phyloP scores from a whole-genome alignment of 441 rosid genomes.

The Corymbia calophylla region DNA sequence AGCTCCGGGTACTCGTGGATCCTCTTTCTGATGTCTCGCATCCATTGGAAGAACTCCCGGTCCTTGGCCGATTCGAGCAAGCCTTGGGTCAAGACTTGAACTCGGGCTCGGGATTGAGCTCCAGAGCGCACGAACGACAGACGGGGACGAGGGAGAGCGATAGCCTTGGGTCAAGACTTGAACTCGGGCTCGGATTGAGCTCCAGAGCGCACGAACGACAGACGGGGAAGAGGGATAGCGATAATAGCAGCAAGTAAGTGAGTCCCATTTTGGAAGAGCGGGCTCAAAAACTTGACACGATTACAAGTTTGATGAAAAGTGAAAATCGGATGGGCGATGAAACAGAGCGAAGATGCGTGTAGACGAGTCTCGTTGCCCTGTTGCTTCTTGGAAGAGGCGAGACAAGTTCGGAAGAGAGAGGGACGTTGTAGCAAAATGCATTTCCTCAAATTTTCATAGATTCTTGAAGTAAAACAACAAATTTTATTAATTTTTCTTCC shows the following conservation, averaged over 20 bases:
- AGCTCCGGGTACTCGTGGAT: slow-evolving; percentile 72
- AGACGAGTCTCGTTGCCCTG: too few relatives aligned
- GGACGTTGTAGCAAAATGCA: too few relatives aligned
- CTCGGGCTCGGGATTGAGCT: not conserved
- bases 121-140: not conserved
- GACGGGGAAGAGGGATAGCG: too few relatives aligned
- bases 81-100: slow-evolving; percentile 18
- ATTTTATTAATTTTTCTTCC: not conserved
- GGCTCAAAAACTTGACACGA: not conserved
- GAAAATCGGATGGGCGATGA: not conserved
- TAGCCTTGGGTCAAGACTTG: too few relatives aligned
- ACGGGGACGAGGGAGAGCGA: not conserved
- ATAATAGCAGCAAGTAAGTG: not conserved
- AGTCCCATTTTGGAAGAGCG: not conserved
- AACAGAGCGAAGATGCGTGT: not conserved
- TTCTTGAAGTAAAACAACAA: not conserved
- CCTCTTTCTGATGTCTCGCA: slow-evolving; percentile 48
- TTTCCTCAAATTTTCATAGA: too few relatives aligned
- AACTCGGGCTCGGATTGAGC: too few relatives aligned
- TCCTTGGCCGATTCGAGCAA: slow-evolving; percentile 40
- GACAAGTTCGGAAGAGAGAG: too few relatives aligned
- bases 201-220: too few relatives aligned
- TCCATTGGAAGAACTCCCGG: slow-evolving; percentile 46
- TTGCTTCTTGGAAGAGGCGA: too few relatives aligned
- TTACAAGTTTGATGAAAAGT: not conserved